Evolutionary conservation across 345 rosid species (phyloP), one percentile per base, ranked within the genome.

Genomic region (Geranium rotundifolium): DNA sequence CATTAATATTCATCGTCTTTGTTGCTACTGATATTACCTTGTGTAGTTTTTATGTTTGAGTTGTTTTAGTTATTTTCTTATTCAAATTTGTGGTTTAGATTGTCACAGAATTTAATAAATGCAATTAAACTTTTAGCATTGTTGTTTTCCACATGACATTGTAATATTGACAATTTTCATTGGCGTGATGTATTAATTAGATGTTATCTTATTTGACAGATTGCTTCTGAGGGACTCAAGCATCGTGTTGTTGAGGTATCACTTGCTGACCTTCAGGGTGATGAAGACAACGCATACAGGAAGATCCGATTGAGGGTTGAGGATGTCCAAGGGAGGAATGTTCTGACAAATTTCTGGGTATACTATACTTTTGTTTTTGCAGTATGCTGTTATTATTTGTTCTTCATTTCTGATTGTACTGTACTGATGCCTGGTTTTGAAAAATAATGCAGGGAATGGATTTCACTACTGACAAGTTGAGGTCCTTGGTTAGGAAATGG

Each of bases 401-500:
- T 20, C 4, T 37, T 16, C 14, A 3, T 18, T 0, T 14, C 7
- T 27, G 5, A 70, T 7, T 19, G 17, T 31, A 18, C 56, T 59
- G 17, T 29, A 41, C 10, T 16, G 12, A 62, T 50, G 7, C 17
- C 63, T 57, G 18, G 41, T 37, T 49, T 9, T 64, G 60, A 27
- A 18, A 29, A 14, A 39, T 16, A n/a, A 17, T 74, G 0, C 61
- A 91, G 98, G 98, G 99, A 13, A 93, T 90, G 99, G 77, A 88
- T 54, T 93, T 93, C 66, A 93, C 99, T 0, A 90, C 90, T 0
- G 99, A 90, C 75, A 93, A 93, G 70, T 72, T 90, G 66, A 93
- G 97, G 88, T 93, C 99, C 0, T 77, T 93, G 80, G 99, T 90
- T 62, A 79, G 86, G 46, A 93, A 88, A 73, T 93, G 97, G 97